These are phyloP conservation scores for Spiromastix sp. DNA, from an alignment of 2,329 filamentous ascomycete genomes.

Conservation along the genomic window DNA sequence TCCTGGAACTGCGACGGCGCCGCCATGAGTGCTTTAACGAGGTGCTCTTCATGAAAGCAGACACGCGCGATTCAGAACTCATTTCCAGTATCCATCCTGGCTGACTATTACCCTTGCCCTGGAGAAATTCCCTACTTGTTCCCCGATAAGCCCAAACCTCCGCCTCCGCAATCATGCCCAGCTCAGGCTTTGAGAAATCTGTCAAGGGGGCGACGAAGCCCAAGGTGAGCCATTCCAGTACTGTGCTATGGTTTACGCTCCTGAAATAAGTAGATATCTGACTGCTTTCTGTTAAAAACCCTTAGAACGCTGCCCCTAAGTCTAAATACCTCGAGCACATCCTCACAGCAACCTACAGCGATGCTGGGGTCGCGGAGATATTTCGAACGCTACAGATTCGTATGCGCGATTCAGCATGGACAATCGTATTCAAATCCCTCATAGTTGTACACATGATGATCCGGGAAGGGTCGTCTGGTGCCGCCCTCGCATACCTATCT, in stretches of 20 bases:
- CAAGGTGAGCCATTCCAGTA: conserved; percentile 52
- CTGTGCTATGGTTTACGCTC: not conserved
- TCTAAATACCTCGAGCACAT: conserved; percentile 99
- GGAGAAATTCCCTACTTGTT: too few species aligned
- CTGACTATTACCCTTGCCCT: too few species aligned
- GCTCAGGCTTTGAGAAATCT: conserved; percentile 93
- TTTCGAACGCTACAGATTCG: conserved; percentile 85
- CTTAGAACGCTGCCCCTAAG: conserved; percentile 84
- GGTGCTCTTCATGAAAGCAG: too few species aligned
- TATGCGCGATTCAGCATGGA: conserved; percentile 94
- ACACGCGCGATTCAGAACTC: too few species aligned
- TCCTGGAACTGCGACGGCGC: too few species aligned
- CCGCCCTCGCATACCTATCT: conserved; percentile 74
- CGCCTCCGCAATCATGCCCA: conserved; percentile 30
- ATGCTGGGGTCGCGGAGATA: conserved; percentile 89
- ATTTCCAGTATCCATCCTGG: too few species aligned
- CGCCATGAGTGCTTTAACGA: too few species aligned
- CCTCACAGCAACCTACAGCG: conserved; percentile 84
- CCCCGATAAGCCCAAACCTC: too few species aligned
- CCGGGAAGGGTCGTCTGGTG: conserved; percentile 81
- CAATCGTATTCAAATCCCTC: conserved; percentile 95
- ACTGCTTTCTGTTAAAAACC: not conserved
- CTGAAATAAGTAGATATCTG: not conserved
- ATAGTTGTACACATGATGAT: conserved; percentile 98
- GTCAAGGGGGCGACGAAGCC: conserved; percentile 98